Conservation (phyloP, 768 basidiomycete genomes). For the Steccherinum ochraceum region DNA sequence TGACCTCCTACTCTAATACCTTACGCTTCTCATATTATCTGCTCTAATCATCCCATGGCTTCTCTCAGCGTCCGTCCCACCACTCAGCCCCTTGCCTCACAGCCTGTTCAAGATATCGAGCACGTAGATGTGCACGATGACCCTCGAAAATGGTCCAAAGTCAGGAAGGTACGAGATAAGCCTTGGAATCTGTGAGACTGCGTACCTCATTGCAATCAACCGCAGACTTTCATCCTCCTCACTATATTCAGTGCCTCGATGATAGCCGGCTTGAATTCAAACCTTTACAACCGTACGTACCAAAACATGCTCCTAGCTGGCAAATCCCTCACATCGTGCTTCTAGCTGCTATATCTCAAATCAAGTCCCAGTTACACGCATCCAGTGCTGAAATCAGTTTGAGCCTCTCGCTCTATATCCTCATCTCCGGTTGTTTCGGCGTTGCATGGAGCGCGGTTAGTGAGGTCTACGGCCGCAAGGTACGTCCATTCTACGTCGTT, state of each 20-base stretch:
- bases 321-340: not conserved
- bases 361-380: slow-evolving; percentile 55
- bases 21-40: not conserved
- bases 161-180: slow-evolving; percentile 17
- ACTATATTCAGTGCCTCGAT: slow-evolving; percentile 48
- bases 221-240: slow-evolving; percentile 37
- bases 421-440: slow-evolving; percentile 63
- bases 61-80: not conserved
- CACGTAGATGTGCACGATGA: slow-evolving; percentile 21
- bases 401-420: slow-evolving; percentile 63
- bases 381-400: slow-evolving; percentile 57
- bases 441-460: slow-evolving; percentile 63
- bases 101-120: slow-evolving; percentile 16
- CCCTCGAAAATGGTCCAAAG: slow-evolving; percentile 20
- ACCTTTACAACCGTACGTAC: slow-evolving; percentile 58
- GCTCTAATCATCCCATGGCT: not conserved
- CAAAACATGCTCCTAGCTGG: not conserved
- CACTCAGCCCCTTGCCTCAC: too few relatives aligned
- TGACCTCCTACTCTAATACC: too few relatives aligned
- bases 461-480: slow-evolving; percentile 74
- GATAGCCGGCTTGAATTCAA: slow-evolving; percentile 51
- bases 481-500: too few relatives aligned
- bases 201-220: not conserved
- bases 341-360: slow-evolving; percentile 56
- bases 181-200: not conserved